These are phyloP conservation scores for Knufia petricola DNA, from an alignment of 2,329 filamentous ascomycete species.

Conservation along the genomic window DNA sequence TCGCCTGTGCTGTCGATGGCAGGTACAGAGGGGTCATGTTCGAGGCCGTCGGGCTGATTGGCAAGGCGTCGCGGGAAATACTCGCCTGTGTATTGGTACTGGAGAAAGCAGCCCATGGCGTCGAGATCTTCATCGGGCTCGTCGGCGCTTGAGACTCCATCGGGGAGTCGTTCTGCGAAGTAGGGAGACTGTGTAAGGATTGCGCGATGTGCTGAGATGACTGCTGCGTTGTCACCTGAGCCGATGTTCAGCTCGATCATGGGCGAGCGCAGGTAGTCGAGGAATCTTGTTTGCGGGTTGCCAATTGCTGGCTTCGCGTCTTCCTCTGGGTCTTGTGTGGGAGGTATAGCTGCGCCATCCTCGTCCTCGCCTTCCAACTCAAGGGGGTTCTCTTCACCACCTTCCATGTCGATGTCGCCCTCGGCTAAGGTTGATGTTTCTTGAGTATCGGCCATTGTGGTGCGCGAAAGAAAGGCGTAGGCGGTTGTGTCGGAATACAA, in stretches of 20 bases:
- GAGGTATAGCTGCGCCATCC: conserved; percentile 13
- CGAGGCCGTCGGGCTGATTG: conserved; percentile 56
- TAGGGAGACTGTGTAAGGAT: conserved; percentile 66
- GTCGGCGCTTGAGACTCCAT: conserved; percentile 39
- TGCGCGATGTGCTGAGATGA: conserved; percentile 69
- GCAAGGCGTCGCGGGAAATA: conserved; percentile 62
- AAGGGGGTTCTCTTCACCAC: conserved; percentile 18
- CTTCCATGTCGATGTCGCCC: conserved; percentile 26
- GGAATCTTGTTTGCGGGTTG: conserved; percentile 21
- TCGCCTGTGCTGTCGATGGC: conserved; percentile 65
- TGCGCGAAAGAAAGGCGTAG: neutral
- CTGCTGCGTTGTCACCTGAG: conserved; percentile 47
- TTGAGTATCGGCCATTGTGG: neutral
- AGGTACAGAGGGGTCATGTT: conserved; percentile 57
- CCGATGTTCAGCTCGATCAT: conserved; percentile 61
- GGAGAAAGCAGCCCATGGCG: conserved; percentile 67
- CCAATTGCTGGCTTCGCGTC: conserved; percentile 23
- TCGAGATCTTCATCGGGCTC: conserved; percentile 60
- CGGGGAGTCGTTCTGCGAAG: conserved; percentile 44
- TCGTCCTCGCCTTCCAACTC: conserved; percentile 17
- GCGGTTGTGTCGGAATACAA: no score
- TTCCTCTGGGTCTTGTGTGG: conserved; percentile 9
- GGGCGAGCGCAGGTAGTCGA: conserved; percentile 56
- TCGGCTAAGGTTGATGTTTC: conserved; percentile 8
- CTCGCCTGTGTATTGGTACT: conserved; percentile 76